phyloP scores from a whole-genome alignment of 352 stramenopile genomes.

The Halophytophthora polymorphica region DNA sequence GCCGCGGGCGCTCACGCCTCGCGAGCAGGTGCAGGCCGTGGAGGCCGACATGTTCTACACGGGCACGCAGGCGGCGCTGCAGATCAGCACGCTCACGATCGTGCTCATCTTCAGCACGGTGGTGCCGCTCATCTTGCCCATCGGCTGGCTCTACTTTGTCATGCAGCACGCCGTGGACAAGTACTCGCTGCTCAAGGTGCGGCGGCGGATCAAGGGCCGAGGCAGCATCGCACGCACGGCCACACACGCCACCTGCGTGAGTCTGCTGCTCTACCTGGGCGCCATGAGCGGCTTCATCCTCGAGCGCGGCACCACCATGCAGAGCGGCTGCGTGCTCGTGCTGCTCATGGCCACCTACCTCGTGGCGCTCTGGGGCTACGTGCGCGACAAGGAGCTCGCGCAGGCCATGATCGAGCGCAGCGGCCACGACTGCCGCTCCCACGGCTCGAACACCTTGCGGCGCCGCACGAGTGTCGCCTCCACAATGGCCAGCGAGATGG shows the following conservation, averaged over 20 bases:
- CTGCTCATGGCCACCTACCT: slow-evolving; percentile 85
- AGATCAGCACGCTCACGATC: slow-evolving; percentile 82
- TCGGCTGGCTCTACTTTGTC: slow-evolving; percentile 78
- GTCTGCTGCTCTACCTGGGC: slow-evolving; percentile 74
- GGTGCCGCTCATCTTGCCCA: slow-evolving; percentile 77
- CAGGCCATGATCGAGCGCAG: slow-evolving; percentile 41
- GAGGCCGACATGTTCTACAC: slow-evolving; percentile 82
- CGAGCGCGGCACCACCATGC: slow-evolving; percentile 67
- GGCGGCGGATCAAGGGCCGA: slow-evolving; percentile 78
- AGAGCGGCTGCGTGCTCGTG: slow-evolving; percentile 66
- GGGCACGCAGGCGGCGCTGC: slow-evolving; percentile 75
- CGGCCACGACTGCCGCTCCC: slow-evolving; percentile 38
- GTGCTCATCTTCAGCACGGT: slow-evolving; percentile 86
- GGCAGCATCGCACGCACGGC: slow-evolving; percentile 79
- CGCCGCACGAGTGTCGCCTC: slow-evolving; percentile 1
- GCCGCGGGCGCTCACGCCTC: slow-evolving; percentile 65
- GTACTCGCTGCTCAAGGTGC: slow-evolving; percentile 78
- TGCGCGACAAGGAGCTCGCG: slow-evolving; percentile 81
- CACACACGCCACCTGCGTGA: slow-evolving; percentile 78
- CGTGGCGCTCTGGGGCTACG: slow-evolving; percentile 75
- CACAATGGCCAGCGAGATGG: slow-evolving; percentile 13
- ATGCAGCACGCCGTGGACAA: slow-evolving; percentile 87
- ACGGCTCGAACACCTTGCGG: slow-evolving; percentile 15
- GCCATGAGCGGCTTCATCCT: slow-evolving; percentile 86
- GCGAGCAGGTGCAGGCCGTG: slow-evolving; percentile 67